Base-by-base conservation (phyloP, 768 basidiomycete genomes). In the Tricholoma sp. region DNA sequence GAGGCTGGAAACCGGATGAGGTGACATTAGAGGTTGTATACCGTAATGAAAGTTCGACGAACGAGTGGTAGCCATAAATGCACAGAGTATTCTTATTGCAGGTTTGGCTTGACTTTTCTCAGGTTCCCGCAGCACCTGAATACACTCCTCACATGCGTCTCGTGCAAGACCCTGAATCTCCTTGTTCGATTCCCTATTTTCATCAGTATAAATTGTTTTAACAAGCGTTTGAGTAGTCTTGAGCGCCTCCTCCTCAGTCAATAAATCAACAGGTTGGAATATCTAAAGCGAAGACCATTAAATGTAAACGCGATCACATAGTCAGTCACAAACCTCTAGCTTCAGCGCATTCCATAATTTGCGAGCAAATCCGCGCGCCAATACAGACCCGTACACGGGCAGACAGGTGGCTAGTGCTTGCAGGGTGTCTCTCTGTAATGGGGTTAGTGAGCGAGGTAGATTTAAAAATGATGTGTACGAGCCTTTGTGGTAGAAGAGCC, bases 71-170 rank as follows among this genome's bases (percentile, higher is more conserved):
- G 80, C 73, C 69, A 91, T 79, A 62, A 94, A 83, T 1, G 84
- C 81, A 60, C 88, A 87, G 31, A 98, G 71, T 31, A 94, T 82
- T 67, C 91, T 93, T 47, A 88, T 88, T 1, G 94, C 94, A 39
- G 91, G 85, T 66, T 85, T 85, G 1, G 95, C 94, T 68, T 94
- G 90, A 67, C 83, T 88, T 74, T 98, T 98, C 69, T 98, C 97
- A 0, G 96, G 94, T 66, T 97, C 91, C 43, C 84, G 81, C 43
- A 98, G 72, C 56, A 89, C 83, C 21, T 80, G 78, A 7, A 94
- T 77, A 63, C 91, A 94, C 66, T 97, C 91, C 55, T 84, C 81
- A 59, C 88, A 89, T 0, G 89, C 86, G 43, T 88, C 85, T 60
- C 79, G 81, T 14, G 87, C 87, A 2, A 96, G 74, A 5, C 83